Evolutionary conservation across 495 filamentous ascomycete genomes (phyloP).

Genomic region (Filosporella fistucella): DNA sequence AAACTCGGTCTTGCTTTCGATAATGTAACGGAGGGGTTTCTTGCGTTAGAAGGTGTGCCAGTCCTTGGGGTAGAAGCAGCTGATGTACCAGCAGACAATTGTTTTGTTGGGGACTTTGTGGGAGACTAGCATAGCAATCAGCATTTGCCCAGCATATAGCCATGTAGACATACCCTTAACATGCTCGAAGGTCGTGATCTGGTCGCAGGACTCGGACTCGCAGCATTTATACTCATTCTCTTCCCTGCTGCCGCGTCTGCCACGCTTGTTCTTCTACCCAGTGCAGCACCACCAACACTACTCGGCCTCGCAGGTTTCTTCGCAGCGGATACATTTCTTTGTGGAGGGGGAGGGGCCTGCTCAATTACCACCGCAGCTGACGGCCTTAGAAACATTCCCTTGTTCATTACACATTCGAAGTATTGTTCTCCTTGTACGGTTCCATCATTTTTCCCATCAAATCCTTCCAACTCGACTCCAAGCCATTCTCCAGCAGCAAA

Average conservation of each 20-base stretch:
- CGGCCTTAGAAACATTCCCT: conserved; percentile 87
- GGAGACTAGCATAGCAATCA: conserved; percentile 53
- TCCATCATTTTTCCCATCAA: conserved; percentile 93
- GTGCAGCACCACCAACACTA: conserved; percentile 28
- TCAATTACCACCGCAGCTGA: conserved; percentile 55
- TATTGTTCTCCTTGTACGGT: conserved; percentile 84
- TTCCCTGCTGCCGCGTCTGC: conserved; percentile 49
- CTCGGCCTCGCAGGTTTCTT: conserved; percentile 33
- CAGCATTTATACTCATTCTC: conserved; percentile 62
- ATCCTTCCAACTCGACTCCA: conserved; percentile 80
- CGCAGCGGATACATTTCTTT: conserved; percentile 27
- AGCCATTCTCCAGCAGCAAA: conserved; percentile 86
- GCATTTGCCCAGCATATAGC: conserved; percentile 9
- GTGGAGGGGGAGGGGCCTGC: conserved; percentile 37
- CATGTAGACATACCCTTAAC: conserved; percentile 44
- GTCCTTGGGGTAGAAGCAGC: conserved; percentile 54
- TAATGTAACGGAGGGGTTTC: conserved; percentile 33
- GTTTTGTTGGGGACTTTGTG: conserved; percentile 77
- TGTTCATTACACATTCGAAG: conserved; percentile 74
- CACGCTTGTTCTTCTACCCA: conserved; percentile 30
- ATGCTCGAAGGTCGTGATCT: conserved; percentile 51
- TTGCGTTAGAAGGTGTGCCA: conserved; percentile 48
- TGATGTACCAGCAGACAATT: conserved; percentile 55
- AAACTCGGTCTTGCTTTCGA: conserved; percentile 50
- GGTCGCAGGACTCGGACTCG: conserved; percentile 59